Base-by-base conservation (phyloP, 352 stramenopile genomes). In the Salisapilia sapeloensis region DNA sequence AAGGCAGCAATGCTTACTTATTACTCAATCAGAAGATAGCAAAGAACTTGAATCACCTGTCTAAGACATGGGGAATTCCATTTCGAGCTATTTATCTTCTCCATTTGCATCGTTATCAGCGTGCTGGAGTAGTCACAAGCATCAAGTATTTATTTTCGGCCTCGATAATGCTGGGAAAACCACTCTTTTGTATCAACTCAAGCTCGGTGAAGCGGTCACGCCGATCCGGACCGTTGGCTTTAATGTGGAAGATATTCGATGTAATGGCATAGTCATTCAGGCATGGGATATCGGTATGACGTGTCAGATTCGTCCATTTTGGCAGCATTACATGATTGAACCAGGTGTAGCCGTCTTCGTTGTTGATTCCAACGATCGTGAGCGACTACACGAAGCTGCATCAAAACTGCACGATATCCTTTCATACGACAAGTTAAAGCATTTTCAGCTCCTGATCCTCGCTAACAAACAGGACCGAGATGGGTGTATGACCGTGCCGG, bases 121-220 rank as follows among this genome's bases (percentile, higher is more conserved):
- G n/a, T n/a, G n/a, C n/a, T n/a, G n/a, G n/a, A n/a, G n/a, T n/a
- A n/a, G n/a, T n/a, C n/a, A n/a, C n/a, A n/a, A n/a, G n/a, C n/a
- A n/a, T n/a, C n/a, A n/a, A n/a, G n/a, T 95, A 41, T 49, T 97
- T 32, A 95, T 97, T 58, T 66, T 94, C n/a, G 80, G 80, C 1
- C 64, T 96, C 9, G 92, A 97, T 57, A 86, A 80, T 15, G 93
- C 90, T 14, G 92, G 91, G 52, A 98, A 98, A 66, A 98, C 93
- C 1, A 98, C 93, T 20, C 91, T 97, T 43, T 71, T 97, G 7
- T 85, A 93, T 60, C 67, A 74, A 36, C 63, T 92, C 40, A 83
- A 92, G 41, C 48, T 92, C 16, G 69, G 63, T 8, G 63, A 85
- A 31, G 14, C 60, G 4, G 39, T 90, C 15, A 66, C 52, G 2